Conservation (phyloP, 306 rosid genomes). For the Rosa chinensis region DNA sequence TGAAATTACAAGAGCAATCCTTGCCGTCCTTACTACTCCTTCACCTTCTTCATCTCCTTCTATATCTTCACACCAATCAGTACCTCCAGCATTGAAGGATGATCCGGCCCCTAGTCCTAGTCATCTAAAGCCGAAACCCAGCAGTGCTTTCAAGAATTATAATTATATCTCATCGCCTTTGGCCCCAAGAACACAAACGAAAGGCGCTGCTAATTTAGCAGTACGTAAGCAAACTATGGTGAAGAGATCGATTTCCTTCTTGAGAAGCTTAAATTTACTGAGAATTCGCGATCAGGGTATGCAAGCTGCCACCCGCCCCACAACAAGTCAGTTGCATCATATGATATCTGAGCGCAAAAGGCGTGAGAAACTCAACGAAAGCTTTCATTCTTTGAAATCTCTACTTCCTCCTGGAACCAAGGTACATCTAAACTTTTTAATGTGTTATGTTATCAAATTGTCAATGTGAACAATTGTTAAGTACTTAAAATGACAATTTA, state of each 20-base stretch:
- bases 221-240: constrained; percentile 41
- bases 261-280: constrained; percentile 40
- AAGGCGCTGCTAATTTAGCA: constrained; percentile 13
- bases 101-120: constrained; percentile 15
- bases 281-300: constrained; percentile 41
- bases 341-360: constrained; percentile 77
- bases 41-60: constrained; percentile 35
- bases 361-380: constrained; percentile 82
- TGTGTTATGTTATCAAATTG: not conserved
- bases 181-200: constrained; percentile 25
- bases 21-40: constrained; percentile 47
- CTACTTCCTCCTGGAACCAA: constrained; percentile 82
- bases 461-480: not conserved
- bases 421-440: constrained; percentile 33
- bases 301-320: constrained; percentile 46
- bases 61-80: constrained; percentile 22
- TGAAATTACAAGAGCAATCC: constrained; percentile 60
- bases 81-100: constrained; percentile 8
- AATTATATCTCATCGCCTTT: constrained; percentile 26
- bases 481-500: not conserved
- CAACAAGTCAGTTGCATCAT: constrained; percentile 64
- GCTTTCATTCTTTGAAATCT: constrained; percentile 68
- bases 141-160: constrained; percentile 60
- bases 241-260: constrained; percentile 63
- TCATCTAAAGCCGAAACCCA: constrained; percentile 27